phyloP scores from a whole-genome alignment of 2,329 filamentous ascomycete genomes.

The Arachnomyces sp. region DNA sequence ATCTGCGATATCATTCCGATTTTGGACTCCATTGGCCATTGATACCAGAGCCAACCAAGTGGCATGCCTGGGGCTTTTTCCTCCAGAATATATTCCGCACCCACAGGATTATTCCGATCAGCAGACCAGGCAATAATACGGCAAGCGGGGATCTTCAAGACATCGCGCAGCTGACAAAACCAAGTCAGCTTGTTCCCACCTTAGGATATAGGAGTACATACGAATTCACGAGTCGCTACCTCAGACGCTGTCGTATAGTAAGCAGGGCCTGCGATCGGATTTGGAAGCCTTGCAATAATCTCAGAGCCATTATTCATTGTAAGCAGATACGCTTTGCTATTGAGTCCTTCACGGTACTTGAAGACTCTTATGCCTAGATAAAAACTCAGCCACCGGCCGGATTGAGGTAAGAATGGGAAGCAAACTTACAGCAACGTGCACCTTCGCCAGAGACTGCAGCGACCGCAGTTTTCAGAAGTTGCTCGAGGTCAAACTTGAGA shows the following conservation, averaged over 20 bases:
- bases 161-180: conserved; percentile 14
- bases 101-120: conserved; percentile 11
- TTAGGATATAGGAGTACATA: conserved; percentile 8
- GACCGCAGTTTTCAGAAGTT: background rate
- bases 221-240: conserved; percentile 20
- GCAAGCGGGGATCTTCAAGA: conserved; percentile 14
- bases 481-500: conserved; percentile 1
- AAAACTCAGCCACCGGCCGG: too few relatives aligned
- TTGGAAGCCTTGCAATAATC: conserved; percentile 22
- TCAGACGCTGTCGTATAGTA: conserved; percentile 18
- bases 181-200: background rate
- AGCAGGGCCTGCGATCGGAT: conserved; percentile 21
- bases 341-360: conserved; percentile 1
- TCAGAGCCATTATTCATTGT: conserved; percentile 23
- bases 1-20: conserved; percentile 7
- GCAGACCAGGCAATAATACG: conserved; percentile 15
- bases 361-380: too few relatives aligned
- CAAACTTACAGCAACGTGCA: too few relatives aligned
- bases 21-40: conserved; percentile 14
- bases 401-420: too few relatives aligned
- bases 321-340: conserved; percentile 31
- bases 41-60: conserved; percentile 23
- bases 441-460: too few relatives aligned
- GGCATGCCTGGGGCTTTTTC: conserved; percentile 23
- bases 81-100: conserved; percentile 21